phyloP scores from a whole-genome alignment of 2,329 filamentous ascomycete genomes.

The Meredithiella fracta region DNA sequence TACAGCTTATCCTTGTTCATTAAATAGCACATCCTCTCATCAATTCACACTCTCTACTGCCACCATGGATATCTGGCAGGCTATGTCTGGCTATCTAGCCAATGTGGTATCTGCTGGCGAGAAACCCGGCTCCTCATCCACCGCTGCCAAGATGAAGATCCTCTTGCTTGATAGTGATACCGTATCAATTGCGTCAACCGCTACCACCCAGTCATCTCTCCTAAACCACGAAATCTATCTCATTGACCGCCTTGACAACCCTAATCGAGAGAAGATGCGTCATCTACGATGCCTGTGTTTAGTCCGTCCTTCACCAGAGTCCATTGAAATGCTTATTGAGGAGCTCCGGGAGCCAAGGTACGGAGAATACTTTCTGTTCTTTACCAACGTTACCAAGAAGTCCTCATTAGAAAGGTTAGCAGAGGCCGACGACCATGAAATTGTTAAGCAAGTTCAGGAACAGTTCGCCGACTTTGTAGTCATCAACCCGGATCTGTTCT shows the following conservation, averaged over 20 bases:
- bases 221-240: slow-evolving; percentile 96
- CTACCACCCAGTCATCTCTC: slow-evolving; percentile 85
- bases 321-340: slow-evolving; percentile 85
- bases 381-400: slow-evolving; percentile 96
- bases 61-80: slow-evolving; percentile 84
- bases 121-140: slow-evolving; percentile 48
- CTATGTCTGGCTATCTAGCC: slow-evolving; percentile 84
- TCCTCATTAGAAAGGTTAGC: slow-evolving; percentile 85
- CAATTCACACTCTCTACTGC: slow-evolving; percentile 9
- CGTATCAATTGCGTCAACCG: slow-evolving; percentile 81
- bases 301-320: slow-evolving; percentile 77
- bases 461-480: slow-evolving; percentile 94
- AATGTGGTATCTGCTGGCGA: slow-evolving; percentile 55
- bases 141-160: slow-evolving; percentile 91
- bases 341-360: slow-evolving; percentile 93
- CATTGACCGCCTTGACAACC: slow-evolving; percentile 86
- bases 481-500: slow-evolving; percentile 86
- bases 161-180: slow-evolving; percentile 86
- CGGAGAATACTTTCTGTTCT: slow-evolving; percentile 91
- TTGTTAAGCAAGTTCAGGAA: slow-evolving; percentile 85
- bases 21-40: background rate
- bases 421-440: slow-evolving; percentile 93
- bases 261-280: slow-evolving; percentile 87
- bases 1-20: no score
- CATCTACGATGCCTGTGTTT: slow-evolving; percentile 90